Percentiles rank a stretch among this genome's conserved stretches.
These are phyloP conservation scores for Asclepias syriaca DNA, from an alignment of 257 asterid genomes.

Conservation along the genomic window DNA sequence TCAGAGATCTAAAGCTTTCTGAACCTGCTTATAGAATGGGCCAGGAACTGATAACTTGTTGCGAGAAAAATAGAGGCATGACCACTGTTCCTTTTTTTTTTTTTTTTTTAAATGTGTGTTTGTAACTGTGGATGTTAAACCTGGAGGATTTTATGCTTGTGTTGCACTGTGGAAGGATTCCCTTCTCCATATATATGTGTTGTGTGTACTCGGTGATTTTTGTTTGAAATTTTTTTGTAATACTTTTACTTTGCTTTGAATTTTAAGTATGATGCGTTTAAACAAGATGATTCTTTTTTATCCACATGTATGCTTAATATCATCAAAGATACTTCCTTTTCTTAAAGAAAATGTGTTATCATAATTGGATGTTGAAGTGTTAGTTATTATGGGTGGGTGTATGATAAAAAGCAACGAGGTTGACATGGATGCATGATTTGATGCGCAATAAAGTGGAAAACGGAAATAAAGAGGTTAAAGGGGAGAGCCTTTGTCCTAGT, in stretches of 20 bases:
- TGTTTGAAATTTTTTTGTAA: background rate
- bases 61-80: too few species aligned
- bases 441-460: constrained; percentile 9
- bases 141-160: background rate
- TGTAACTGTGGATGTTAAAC: background rate
- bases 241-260: background rate
- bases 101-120: background rate
- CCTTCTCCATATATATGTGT: background rate
- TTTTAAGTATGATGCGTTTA: background rate
- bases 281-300: background rate
- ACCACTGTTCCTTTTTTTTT: too few species aligned
- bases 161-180: background rate
- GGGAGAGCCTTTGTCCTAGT: constrained; percentile 9
- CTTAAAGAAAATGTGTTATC: background rate
- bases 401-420: constrained; percentile 10
- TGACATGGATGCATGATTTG: constrained; percentile 10
- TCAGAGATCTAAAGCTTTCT: background rate
- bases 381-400: constrained; percentile 15
- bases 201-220: background rate
- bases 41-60: background rate
- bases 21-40: background rate
- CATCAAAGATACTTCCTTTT: background rate
- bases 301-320: background rate
- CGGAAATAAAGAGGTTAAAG: background rate
- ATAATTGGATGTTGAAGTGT: constrained; percentile 10